Percentiles rank a stretch among this genome's conserved stretches.
These are phyloP conservation scores for Hirschfeldia incana DNA, from an alignment of 345 rosid genomes.

Conservation along the genomic window DNA sequence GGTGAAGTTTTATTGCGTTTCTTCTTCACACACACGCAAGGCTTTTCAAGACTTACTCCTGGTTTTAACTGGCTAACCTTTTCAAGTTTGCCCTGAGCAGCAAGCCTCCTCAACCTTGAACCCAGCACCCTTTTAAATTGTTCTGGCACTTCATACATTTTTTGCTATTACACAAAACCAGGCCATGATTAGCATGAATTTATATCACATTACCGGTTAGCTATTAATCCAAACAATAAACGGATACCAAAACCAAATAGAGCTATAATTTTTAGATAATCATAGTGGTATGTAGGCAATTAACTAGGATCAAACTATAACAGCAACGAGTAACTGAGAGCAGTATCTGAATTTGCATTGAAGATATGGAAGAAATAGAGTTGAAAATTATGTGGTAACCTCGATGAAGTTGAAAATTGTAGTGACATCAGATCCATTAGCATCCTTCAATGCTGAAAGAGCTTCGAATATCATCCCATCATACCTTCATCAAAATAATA, in stretches of 20 bases:
- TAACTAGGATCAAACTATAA: conserved; percentile 5
- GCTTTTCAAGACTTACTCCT: conserved; percentile 29
- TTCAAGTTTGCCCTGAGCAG: conserved; percentile 69
- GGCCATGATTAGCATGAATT: conserved; percentile 8
- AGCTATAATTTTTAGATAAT: not conserved
- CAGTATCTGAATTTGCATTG: not conserved
- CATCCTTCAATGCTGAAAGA: conserved; percentile 54
- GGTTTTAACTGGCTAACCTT: conserved; percentile 54
- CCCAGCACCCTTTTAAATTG: conserved; percentile 63
- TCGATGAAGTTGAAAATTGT: conserved; percentile 62
- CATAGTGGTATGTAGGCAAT: not conserved
- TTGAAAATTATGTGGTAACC: conserved; percentile 50
- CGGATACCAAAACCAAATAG: not conserved
- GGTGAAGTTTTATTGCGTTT: not conserved
- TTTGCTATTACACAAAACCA: conserved; percentile 45
- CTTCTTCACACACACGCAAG: not conserved
- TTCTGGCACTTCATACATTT: conserved; percentile 59
- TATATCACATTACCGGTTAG: conserved; percentile 1
- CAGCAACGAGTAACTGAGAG: not conserved
- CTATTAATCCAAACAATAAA: not conserved
- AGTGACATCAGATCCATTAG: conserved; percentile 57
- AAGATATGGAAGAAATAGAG: not conserved
- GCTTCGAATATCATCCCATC: conserved; percentile 75
- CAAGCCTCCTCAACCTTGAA: conserved; percentile 77
- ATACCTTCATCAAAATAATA: conserved; percentile 43